Conservation (phyloP, 176 grass and related monocot species). For the Coix lacrymajobi region DNA sequence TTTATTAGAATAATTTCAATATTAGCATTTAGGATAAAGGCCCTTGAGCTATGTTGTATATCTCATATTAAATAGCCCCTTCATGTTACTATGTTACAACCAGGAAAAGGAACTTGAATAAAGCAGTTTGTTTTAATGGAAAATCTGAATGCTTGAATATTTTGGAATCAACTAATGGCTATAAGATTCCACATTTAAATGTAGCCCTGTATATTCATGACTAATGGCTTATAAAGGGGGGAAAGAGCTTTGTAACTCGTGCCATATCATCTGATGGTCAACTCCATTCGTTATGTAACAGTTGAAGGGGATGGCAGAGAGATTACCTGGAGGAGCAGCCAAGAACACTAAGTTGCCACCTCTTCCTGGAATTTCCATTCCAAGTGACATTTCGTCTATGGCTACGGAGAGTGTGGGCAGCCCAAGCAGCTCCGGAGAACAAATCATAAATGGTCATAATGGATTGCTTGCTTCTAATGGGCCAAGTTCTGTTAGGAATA, state of each 20-base stretch:
- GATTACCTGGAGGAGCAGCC: constrained; percentile 54
- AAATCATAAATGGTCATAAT: constrained; percentile 47
- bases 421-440: constrained; percentile 42
- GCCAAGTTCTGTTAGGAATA: constrained; percentile 49
- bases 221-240: background rate
- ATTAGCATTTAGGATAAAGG: background rate
- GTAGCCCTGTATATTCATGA: background rate
- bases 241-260: background rate
- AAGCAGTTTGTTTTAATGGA: background rate
- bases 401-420: constrained; percentile 47
- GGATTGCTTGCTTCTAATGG: constrained; percentile 55
- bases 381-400: constrained; percentile 40
- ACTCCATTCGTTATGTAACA: constrained; percentile 24
- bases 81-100: constrained; percentile 1
- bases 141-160: constrained; percentile 10
- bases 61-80: background rate
- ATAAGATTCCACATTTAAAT: background rate
- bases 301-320: constrained; percentile 95
- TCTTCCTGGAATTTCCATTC: constrained; percentile 40
- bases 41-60: background rate
- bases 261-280: constrained; percentile 1
- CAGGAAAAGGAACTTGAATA: background rate
- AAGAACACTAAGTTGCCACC: constrained; percentile 63
- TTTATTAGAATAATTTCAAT: background rate
- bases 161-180: background rate